Base-by-base conservation (phyloP, 2,329 filamentous ascomycete species). In the Pezicula radicicola region DNA sequence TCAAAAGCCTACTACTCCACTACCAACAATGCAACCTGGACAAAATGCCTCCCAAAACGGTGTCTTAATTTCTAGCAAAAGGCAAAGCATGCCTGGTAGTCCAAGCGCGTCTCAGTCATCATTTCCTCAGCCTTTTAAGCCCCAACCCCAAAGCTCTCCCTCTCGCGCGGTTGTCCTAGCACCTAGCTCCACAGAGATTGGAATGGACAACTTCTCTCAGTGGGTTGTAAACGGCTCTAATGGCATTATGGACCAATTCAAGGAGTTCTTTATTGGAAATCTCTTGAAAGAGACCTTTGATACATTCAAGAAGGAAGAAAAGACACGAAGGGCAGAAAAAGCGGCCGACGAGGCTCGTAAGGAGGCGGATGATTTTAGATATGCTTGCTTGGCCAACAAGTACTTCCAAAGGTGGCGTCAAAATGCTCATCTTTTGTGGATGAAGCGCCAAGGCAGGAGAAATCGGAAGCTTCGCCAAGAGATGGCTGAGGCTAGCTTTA, bases 171-270 rank as follows among this genome's bases (percentile, higher is more conserved):
- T 36, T 4, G 33, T 48, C 28, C 33, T 18, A 6, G 16, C 42
- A 25, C 37, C 35, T 27, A 16, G 43, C 27, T 36, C 52, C 19
- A 50, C 39, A 42, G 25, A 50, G 18, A 30, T 42, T 16, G 46
- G 48, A 44, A 47, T 61, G 18, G 51, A 47, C 30, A 37, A 33
- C 6, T 46, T 66, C 16, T 45, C 62, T 15, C 49, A 63, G 21
- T 68, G 66, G 66, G 40, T 62, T 42, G 43, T 55, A 8, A 48
- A 62, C 6, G 66, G 64, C 2, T 55, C 61, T 18, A 59, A 60
- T 30, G 66, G 66, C 10, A 49, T 69, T n/a, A 28, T 69, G 13
- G 65, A 68, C 18, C 62, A 69, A 33, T 68, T 68, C 44, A 63
- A 51, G 16, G 51, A 54, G 7, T 55, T 50, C 27, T 53, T 56